Conservation (phyloP, 163 green algal genomes). For the Scenedesmus sp. region DNA sequence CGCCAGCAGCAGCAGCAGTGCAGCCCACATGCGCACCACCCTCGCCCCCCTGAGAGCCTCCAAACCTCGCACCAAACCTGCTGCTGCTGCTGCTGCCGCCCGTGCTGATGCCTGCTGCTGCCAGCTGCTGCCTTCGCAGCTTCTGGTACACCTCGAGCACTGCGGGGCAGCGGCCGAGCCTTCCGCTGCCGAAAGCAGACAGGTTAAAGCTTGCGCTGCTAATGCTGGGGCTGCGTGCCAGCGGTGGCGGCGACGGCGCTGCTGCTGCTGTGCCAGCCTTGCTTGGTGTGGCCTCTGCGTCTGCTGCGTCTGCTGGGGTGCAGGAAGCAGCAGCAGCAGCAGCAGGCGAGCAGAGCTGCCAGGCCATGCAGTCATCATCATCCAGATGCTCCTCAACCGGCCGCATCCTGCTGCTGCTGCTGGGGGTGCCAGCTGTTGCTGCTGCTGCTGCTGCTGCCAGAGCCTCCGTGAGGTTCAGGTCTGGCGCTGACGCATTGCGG, state of each 20-base stretch:
- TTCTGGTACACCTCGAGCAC: conserved; percentile 38
- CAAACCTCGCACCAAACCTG: neutral
- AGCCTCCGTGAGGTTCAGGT: neutral
- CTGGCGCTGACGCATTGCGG: neutral
- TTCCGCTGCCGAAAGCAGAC: neutral
- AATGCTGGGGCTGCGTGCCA: neutral
- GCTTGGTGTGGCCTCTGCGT: neutral
- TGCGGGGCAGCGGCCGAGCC: neutral
- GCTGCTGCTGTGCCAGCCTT: neutral
- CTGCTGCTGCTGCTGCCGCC: conserved; percentile 18
- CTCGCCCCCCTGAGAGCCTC: neutral
- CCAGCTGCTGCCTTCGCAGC: conserved; percentile 34
- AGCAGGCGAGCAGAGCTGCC: neutral
- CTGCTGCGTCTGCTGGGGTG: neutral
- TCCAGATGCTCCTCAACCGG: neutral
- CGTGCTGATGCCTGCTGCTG: conserved; percentile 18
- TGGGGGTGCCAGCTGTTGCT: neutral
- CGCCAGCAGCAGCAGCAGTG: conserved; percentile 15
- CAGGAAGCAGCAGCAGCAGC: neutral
- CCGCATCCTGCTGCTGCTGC: neutral
- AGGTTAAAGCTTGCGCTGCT: conserved; percentile 31
- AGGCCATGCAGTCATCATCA: neutral
- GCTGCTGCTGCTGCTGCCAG: conserved; percentile 19
- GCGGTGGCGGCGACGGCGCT: neutral
- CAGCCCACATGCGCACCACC: conserved; percentile 31